A percentile compares a stretch with the other conserved stretches of the same genome.
Evolutionary conservation across 345 rosid species (phyloP).

Genomic region (Balakata baccata): DNA sequence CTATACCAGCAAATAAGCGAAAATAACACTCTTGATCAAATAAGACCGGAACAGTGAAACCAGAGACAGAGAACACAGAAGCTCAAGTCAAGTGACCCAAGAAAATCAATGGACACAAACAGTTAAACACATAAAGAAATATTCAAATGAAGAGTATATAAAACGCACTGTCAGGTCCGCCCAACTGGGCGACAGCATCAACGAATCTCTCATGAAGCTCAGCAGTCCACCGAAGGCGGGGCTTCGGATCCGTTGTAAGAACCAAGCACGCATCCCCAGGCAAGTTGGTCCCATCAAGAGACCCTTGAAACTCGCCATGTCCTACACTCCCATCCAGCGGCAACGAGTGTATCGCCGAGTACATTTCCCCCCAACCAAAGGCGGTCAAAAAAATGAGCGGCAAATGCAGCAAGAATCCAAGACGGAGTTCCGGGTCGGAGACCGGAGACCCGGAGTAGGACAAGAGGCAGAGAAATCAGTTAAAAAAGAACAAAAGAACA

Average conservation of each 20-base stretch:
- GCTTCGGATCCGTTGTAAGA: constrained; percentile 90
- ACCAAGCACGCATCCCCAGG: constrained; percentile 76
- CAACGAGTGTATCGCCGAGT: constrained; percentile 70
- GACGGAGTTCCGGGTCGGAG: background rate
- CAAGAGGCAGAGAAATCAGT: background rate
- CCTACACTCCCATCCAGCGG: constrained; percentile 56
- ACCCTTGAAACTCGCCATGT: constrained; percentile 42
- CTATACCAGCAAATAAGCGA: background rate
- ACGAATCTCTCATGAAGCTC: constrained; percentile 94
- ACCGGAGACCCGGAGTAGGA: background rate
- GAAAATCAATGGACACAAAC: background rate
- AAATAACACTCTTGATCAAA: no score
- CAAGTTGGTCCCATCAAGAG: constrained; percentile 63
- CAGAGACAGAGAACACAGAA: background rate
- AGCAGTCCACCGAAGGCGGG: constrained; percentile 94
- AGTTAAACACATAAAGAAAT: background rate
- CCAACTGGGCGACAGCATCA: constrained; percentile 91
- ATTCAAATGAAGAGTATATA: background rate
- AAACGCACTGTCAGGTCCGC: constrained; percentile 85
- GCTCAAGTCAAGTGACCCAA: background rate
- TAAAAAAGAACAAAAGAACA: background rate
- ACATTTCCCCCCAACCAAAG: constrained; percentile 37
- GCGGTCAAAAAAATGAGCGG: background rate
- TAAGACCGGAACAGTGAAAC: no score
- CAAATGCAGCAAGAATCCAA: constrained; percentile 10